Evolutionary conservation across 768 basidiomycete genomes (phyloP).

Genomic region (Leccinellum rugosiceps): DNA sequence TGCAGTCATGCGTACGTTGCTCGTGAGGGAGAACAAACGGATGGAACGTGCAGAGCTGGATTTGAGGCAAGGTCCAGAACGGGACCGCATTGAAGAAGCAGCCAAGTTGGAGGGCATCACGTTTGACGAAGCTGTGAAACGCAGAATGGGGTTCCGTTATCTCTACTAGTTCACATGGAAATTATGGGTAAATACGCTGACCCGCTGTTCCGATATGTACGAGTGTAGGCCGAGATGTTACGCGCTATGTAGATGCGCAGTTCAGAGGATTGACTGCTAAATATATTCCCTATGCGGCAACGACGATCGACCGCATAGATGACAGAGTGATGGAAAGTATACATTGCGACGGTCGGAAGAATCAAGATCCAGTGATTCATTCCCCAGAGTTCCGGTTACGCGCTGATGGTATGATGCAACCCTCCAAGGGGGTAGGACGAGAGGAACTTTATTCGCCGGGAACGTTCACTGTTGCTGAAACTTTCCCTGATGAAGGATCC

Average conservation of each 20-base stretch:
- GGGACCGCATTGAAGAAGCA: background rate
- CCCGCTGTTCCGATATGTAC: background rate
- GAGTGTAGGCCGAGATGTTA: background rate
- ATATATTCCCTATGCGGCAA: too few relatives aligned
- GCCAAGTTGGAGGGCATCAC: background rate
- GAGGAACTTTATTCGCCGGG: background rate
- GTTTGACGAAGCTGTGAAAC: background rate
- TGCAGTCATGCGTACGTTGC: background rate
- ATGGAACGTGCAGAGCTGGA: background rate
- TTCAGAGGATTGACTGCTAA: background rate
- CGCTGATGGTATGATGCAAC: too few relatives aligned
- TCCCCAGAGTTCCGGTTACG: too few relatives aligned
- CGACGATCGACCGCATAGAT: background rate
- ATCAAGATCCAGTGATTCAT: background rate
- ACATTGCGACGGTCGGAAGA: background rate
- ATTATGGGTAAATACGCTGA: background rate
- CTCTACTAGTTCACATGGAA: background rate
- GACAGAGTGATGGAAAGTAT: background rate
- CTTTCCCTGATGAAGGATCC: too few relatives aligned
- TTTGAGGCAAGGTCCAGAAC: background rate
- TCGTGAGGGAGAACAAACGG: background rate
- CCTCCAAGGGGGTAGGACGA: too few relatives aligned
- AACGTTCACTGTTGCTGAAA: too few relatives aligned
- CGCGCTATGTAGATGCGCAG: background rate
- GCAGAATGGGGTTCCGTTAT: background rate